phyloP scores from a whole-genome alignment of 176 grass and related monocot genomes.

The Elymus sibiricus region DNA sequence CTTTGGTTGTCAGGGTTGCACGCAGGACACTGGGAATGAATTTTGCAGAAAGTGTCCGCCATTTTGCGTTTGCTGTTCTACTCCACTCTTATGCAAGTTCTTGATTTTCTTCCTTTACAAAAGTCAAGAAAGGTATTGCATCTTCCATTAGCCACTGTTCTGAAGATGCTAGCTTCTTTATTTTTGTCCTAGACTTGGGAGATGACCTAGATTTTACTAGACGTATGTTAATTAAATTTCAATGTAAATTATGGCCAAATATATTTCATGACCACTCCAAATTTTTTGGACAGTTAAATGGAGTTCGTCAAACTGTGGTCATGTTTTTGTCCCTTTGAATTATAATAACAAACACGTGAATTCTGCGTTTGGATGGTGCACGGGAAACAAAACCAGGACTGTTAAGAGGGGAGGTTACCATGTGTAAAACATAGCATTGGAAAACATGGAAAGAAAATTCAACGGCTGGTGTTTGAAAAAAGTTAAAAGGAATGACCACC shows the following conservation, averaged over 20 bases:
- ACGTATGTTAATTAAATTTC: not conserved
- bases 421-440: too few species aligned
- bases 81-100: not conserved
- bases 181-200: not conserved
- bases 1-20: not conserved
- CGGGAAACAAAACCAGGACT: too few species aligned
- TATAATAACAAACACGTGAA: too few species aligned
- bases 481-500: too few species aligned
- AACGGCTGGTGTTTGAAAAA: too few species aligned
- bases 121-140: not conserved
- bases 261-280: not conserved
- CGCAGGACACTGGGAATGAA: not conserved
- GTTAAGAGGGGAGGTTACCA: too few species aligned
- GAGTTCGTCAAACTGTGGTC: not conserved
- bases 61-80: not conserved
- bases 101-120: not conserved
- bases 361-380: too few species aligned
- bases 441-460: too few species aligned
- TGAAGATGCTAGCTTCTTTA: not conserved
- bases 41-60: not conserved
- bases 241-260: not conserved
- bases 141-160: not conserved
- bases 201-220: not conserved
- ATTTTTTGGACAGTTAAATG: not conserved
- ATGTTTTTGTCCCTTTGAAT: not conserved